Conservation (phyloP, 78 protist genomes). For the Cyanophora paradoxa region DNA sequence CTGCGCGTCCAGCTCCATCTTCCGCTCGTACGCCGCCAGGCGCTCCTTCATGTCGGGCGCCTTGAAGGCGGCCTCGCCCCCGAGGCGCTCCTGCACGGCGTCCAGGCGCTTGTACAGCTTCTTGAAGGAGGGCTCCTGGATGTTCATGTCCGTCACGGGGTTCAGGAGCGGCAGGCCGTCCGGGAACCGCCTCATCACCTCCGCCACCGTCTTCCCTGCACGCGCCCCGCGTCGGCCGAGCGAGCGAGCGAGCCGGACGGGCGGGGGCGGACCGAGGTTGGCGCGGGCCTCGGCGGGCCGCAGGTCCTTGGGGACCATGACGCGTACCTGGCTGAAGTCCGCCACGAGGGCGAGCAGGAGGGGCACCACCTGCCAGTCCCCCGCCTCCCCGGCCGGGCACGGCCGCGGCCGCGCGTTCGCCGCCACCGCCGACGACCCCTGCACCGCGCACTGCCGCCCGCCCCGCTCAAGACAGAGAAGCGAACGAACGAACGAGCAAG, state of each 20-base stretch:
- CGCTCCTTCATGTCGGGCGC: not conserved
- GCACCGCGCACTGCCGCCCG: not conserved
- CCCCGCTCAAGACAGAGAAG: not conserved
- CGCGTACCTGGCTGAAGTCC: conserved; percentile 8
- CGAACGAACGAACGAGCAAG: not conserved
- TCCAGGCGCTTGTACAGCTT: not conserved
- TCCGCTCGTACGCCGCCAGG: not conserved
- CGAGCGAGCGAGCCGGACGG: too few relatives aligned
- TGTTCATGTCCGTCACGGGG: conserved; percentile 35
- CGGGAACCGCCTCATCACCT: not conserved
- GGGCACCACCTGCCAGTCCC: not conserved
- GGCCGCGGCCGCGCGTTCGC: not conserved
- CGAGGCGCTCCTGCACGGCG: not conserved
- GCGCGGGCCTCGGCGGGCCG: not conserved
- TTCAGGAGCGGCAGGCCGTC: conserved; percentile 27
- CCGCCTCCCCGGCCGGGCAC: not conserved
- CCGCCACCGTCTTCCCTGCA: not conserved
- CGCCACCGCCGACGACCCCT: not conserved
- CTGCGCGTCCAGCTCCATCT: not conserved
- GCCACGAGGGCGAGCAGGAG: not conserved
- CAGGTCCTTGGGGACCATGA: conserved; percentile 23
- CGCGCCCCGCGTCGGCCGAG: too few relatives aligned
- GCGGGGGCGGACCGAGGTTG: too few relatives aligned
- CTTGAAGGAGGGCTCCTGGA: conserved; percentile 9
- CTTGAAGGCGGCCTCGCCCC: not conserved